Evolutionary conservation across 2,329 filamentous ascomycete genomes (phyloP), one percentile per base, ranked within the genome.

Genomic region (Phoma sp.): DNA sequence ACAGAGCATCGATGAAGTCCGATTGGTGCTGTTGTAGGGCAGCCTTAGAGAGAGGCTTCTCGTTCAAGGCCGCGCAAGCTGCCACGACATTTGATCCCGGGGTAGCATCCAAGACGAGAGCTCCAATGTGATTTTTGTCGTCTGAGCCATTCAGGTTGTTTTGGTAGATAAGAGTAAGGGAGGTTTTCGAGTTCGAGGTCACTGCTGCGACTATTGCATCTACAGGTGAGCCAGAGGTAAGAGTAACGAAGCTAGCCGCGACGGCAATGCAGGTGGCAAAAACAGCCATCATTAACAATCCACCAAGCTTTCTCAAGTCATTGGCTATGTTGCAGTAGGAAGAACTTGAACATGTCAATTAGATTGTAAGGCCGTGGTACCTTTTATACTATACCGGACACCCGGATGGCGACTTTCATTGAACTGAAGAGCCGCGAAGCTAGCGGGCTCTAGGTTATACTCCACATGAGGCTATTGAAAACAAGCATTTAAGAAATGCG

Each of bases 81-180:
- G 74, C 66, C 0, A 69, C 67, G 24, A 76, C 81, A 43, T 74
- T 68, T 17, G 68, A 63, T 35, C 73, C 71, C 6, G 70, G 62
- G 43, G 78, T 68, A 3, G 77, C 69, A 50, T 82, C 81, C 37
- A 84, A 69, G 7, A 84, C 67, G 38, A 84, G 77, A 3, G 81
- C 81, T 10, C 81, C 78, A 17, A 81, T 71, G 62, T 84, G 82
- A 57, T 84, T 83, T 24, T 66, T 72, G 68, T 84, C 80, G 57
- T 85, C 82, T 0, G 80, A 80, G 7, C 71, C 74, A 62, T 85
- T 85, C 22, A 84, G 71, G 36, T 84, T 84, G 68, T 84, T 84
- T 62, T 84, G 81, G 55, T 81, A 84, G 8, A 84, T 64, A 6
- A 84, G 70, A 0, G 80, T 82, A 48, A 84, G 63, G 1, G 81